Evolutionary conservation across 306 rosid genomes (phyloP).

Genomic region (Prunus davidiana): DNA sequence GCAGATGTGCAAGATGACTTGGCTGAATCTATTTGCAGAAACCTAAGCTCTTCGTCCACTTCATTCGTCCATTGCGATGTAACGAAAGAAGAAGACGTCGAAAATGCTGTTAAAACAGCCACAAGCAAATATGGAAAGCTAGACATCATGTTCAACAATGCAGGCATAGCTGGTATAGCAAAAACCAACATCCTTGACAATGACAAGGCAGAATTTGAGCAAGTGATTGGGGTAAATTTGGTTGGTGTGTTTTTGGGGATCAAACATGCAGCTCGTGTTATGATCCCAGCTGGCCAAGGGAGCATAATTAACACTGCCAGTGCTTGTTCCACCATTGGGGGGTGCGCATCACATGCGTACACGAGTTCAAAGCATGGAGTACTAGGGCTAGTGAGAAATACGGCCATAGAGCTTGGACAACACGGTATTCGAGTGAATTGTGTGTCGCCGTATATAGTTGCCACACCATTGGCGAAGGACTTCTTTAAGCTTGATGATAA

Average conservation of each 20-base stretch:
- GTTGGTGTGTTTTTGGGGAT: slow-evolving; percentile 38
- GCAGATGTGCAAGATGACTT: slow-evolving; percentile 42
- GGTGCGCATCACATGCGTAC: slow-evolving; percentile 32
- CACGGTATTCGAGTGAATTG: slow-evolving; percentile 51
- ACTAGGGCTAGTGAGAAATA: slow-evolving; percentile 34
- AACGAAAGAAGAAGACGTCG: slow-evolving; percentile 32
- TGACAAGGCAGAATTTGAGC: slow-evolving; percentile 28
- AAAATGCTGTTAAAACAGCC: slow-evolving; percentile 24
- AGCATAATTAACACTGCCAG: slow-evolving; percentile 43
- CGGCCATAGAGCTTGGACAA: slow-evolving; percentile 43
- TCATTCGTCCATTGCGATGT: slow-evolving; percentile 51
- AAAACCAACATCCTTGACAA: slow-evolving; percentile 26
- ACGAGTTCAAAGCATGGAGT: slow-evolving; percentile 44
- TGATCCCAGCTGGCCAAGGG: slow-evolving; percentile 30
- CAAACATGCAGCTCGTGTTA: slow-evolving; percentile 49
- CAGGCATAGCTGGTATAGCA: slow-evolving; percentile 6
- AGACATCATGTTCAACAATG: slow-evolving; percentile 61
- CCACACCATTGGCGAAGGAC: slow-evolving; percentile 31
- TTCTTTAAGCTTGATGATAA: slow-evolving; percentile 27
- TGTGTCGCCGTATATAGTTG: slow-evolving; percentile 35
- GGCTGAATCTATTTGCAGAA: slow-evolving; percentile 27
- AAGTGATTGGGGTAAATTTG: slow-evolving; percentile 33
- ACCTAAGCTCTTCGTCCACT: background rate
- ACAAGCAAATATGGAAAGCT: slow-evolving; percentile 40
- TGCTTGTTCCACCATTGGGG: slow-evolving; percentile 19